Evolutionary conservation across 805 yeast species (phyloP).

Genomic region (Zygoascus flipseniorum): DNA sequence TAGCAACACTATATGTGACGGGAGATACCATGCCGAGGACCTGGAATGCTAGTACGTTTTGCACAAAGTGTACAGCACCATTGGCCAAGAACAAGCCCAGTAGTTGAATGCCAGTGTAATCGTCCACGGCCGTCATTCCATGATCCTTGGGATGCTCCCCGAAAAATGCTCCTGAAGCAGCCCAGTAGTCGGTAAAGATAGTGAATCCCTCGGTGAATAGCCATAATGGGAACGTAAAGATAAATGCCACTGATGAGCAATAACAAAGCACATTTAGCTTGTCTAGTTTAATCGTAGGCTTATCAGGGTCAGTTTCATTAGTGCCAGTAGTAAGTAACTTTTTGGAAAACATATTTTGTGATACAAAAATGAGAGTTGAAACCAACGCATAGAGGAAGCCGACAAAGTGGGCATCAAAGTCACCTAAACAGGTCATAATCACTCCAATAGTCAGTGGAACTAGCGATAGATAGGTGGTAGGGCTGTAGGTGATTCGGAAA

Average conservation of each 20-base stretch:
- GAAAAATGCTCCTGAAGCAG: slow-evolving; percentile 4
- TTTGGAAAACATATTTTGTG: slow-evolving; percentile 82
- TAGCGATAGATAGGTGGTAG: slow-evolving; percentile 67
- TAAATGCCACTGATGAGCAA: slow-evolving; percentile 65
- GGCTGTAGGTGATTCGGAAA: slow-evolving; percentile 49
- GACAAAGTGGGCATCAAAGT: slow-evolving; percentile 35
- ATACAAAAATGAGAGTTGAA: slow-evolving; percentile 69
- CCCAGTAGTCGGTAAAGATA: slow-evolving; percentile 10
- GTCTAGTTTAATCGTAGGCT: slow-evolving; percentile 46
- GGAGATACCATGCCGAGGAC: slow-evolving; percentile 75
- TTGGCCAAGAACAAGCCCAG: slow-evolving; percentile 44
- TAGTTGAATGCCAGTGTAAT: slow-evolving; percentile 20
- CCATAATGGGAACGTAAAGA: slow-evolving; percentile 69
- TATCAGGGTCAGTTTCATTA: neutral
- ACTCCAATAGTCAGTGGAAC: slow-evolving; percentile 78
- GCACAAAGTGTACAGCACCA: slow-evolving; percentile 71
- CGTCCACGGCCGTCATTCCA: slow-evolving; percentile 1
- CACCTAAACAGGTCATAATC: slow-evolving; percentile 48
- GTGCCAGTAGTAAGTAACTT: slow-evolving; percentile 49
- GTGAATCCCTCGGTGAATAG: slow-evolving; percentile 45
- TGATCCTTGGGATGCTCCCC: neutral
- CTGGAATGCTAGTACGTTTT: slow-evolving; percentile 74
- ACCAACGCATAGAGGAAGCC: slow-evolving; percentile 65
- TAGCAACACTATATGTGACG: slow-evolving; percentile 77
- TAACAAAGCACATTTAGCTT: slow-evolving; percentile 74